phyloP scores from a whole-genome alignment of 2,329 filamentous ascomycete genomes.

The Bipolaris bicolor region DNA sequence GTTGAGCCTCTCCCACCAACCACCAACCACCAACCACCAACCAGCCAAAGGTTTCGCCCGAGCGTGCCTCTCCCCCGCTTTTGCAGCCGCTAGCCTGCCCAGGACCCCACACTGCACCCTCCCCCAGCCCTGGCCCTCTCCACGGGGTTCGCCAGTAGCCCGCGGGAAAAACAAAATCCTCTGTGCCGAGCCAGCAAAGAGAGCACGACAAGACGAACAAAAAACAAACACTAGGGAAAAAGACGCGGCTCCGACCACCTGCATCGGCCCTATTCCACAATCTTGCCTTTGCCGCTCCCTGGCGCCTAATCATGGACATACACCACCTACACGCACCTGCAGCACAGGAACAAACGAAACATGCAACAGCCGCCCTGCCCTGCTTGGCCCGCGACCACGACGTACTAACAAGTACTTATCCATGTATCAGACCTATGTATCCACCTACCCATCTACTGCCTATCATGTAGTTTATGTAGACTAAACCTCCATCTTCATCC shows the following conservation, averaged over 20 bases:
- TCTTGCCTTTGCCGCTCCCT: too few relatives aligned
- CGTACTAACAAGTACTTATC: too few relatives aligned
- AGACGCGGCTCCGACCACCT: not conserved
- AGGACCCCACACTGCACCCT: slow-evolving; percentile 9
- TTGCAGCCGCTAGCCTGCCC: slow-evolving; percentile 14
- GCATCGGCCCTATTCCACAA: slow-evolving; percentile 4
- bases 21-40: not conserved
- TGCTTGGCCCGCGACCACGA: too few relatives aligned
- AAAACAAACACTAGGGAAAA: not conserved
- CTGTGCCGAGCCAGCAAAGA: not conserved
- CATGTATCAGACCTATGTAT: too few relatives aligned
- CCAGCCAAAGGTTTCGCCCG: slow-evolving; percentile 7
- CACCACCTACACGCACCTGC: not conserved
- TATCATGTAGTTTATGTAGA: too few relatives aligned
- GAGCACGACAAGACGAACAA: not conserved
- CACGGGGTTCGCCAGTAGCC: slow-evolving; percentile 18
- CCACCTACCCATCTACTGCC: too few relatives aligned
- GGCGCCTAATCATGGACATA: not conserved
- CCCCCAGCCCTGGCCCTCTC: not conserved
- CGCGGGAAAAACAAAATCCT: not conserved
- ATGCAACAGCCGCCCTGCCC: slow-evolving; percentile 25
- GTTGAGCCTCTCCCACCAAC: slow-evolving; percentile 17
- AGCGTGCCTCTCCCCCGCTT: slow-evolving; percentile 14
- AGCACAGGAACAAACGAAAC: slow-evolving; percentile 36
- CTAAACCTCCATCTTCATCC: too few relatives aligned